Conservation (phyloP, 306 rosid genomes). For the Corylus heterophylla region DNA sequence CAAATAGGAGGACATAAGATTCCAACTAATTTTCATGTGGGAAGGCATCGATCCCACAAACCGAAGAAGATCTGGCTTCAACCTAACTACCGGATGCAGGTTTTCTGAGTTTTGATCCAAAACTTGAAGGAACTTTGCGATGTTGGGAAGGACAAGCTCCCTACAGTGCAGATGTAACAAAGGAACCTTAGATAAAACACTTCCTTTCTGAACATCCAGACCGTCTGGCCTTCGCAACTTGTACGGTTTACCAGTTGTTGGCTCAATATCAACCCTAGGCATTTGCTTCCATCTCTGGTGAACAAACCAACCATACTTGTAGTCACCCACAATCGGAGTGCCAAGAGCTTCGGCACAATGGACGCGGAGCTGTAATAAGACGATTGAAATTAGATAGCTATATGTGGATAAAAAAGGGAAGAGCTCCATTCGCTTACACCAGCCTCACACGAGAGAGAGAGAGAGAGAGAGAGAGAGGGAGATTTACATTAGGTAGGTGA, state of each 20-base stretch:
- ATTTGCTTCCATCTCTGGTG: slow-evolving; percentile 86
- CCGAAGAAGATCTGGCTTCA: slow-evolving; percentile 68
- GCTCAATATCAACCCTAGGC: slow-evolving; percentile 72
- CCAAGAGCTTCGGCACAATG: slow-evolving; percentile 99
- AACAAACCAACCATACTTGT: slow-evolving; percentile 90
- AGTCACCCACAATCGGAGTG: slow-evolving; percentile 94
- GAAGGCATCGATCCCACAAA: slow-evolving; percentile 90
- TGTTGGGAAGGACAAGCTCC: slow-evolving; percentile 83
- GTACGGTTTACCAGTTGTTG: slow-evolving; percentile 66
- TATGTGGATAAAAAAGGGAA: neutral
- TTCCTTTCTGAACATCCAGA: slow-evolving; percentile 90
- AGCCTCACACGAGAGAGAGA: neutral
- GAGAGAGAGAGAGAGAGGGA: neutral
- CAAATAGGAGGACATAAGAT: slow-evolving; percentile 90
- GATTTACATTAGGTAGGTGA: neutral
- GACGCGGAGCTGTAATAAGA: slow-evolving; percentile 68
- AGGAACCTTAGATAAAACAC: slow-evolving; percentile 89
- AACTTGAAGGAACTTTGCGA: slow-evolving; percentile 62
- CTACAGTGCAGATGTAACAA: slow-evolving; percentile 85
- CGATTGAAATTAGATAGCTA: slow-evolving; percentile 12
- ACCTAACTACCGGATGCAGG: slow-evolving; percentile 33
- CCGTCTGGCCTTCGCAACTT: slow-evolving; percentile 84
- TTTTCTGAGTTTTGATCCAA: slow-evolving; percentile 38
- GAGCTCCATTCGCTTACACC: neutral
- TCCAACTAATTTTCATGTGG: slow-evolving; percentile 98